These are phyloP conservation scores for Talaromyces liani DNA, from an alignment of 495 filamentous ascomycete genomes.

Conservation along the genomic window DNA sequence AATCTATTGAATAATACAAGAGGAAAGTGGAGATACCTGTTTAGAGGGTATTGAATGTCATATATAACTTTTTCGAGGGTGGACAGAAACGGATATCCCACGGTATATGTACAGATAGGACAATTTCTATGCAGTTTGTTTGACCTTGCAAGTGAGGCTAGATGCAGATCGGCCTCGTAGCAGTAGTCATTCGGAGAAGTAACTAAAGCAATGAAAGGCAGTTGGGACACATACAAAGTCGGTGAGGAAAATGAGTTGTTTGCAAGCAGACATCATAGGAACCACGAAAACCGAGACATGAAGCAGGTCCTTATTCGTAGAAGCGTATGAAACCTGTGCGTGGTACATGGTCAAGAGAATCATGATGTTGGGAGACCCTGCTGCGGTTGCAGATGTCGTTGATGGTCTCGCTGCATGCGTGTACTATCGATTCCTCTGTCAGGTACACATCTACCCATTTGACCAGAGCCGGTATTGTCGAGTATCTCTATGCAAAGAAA, in stretches of 20 bases:
- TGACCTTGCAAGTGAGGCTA: background rate
- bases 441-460: constrained; percentile 3
- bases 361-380: background rate
- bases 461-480: background rate
- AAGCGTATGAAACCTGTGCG: background rate
- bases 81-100: background rate
- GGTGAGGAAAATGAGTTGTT: background rate
- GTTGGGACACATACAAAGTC: background rate
- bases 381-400: background rate
- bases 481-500: background rate
- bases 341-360: background rate
- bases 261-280: background rate
- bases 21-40: background rate
- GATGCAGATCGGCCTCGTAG: background rate
- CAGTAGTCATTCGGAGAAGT: background rate
- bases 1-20: background rate
- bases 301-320: background rate
- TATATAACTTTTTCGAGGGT: background rate
- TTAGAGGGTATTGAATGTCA: background rate
- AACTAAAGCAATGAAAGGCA: background rate
- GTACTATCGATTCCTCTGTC: constrained; percentile 1
- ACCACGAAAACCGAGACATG: background rate
- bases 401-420: background rate
- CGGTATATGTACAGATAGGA: background rate
- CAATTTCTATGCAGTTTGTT: background rate